A percentile compares a stretch with the other conserved stretches of the same genome.
These are phyloP conservation scores for Yamagishiella unicocca DNA, from an alignment of 139 green algal species.

Conservation along the genomic window DNA sequence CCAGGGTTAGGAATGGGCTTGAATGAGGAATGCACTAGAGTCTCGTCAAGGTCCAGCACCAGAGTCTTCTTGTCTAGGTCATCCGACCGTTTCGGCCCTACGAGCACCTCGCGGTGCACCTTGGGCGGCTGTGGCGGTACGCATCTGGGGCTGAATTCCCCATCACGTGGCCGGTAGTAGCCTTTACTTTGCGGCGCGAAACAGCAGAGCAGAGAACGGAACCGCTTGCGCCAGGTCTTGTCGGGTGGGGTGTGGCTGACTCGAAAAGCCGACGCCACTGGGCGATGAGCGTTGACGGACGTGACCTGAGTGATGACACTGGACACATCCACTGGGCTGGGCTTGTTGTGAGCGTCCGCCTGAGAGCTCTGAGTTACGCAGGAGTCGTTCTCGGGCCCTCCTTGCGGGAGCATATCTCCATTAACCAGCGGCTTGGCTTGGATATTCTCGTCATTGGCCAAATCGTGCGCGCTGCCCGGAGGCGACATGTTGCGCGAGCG, in stretches of 20 bases:
- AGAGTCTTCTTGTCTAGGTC: slow-evolving; percentile 73
- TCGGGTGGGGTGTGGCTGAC: background rate
- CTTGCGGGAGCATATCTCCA: background rate
- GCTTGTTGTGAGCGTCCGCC: background rate
- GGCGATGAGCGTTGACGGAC: background rate
- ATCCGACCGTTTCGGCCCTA: slow-evolving; percentile 56
- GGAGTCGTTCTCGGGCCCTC: slow-evolving; percentile 6
- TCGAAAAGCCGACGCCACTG: background rate
- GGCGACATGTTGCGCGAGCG: slow-evolving; percentile 21
- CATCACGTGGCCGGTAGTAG: slow-evolving; percentile 44
- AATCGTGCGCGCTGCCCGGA: slow-evolving; percentile 8
- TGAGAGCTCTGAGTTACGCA: slow-evolving; percentile 1
- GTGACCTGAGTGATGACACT: slow-evolving; percentile 59
- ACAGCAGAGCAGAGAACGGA: slow-evolving; percentile 55
- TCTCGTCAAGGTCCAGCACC: slow-evolving; percentile 99
- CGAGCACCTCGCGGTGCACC: slow-evolving; percentile 24
- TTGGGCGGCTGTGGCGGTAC: slow-evolving; percentile 31
- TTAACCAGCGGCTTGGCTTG: slow-evolving; percentile 20
- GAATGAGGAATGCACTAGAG: slow-evolving; percentile 98
- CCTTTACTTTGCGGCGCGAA: slow-evolving; percentile 54
- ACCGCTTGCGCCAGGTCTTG: slow-evolving; percentile 23
- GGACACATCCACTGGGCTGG: slow-evolving; percentile 45
- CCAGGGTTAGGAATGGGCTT: slow-evolving; percentile 83
- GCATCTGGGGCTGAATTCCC: background rate
- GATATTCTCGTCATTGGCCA: slow-evolving; percentile 29